phyloP scores from a whole-genome alignment of 2,329 filamentous ascomycete species.

The Botrytis galanthina region DNA sequence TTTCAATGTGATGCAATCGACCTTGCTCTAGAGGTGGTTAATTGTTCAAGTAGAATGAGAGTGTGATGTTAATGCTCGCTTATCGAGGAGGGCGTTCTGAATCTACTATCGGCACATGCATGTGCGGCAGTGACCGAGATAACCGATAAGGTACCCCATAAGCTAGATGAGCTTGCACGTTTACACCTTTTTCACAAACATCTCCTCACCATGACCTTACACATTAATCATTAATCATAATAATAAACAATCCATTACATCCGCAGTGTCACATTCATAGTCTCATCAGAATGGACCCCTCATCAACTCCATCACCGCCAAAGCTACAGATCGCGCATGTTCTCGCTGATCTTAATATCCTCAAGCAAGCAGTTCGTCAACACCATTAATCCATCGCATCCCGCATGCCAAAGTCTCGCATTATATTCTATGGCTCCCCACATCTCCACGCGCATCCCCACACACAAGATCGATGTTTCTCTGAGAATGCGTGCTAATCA shows the following conservation, averaged over 20 bases:
- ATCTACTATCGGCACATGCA: neutral
- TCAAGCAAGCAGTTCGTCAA: slow-evolving; percentile 19
- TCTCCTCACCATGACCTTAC: neutral
- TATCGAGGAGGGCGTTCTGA: neutral
- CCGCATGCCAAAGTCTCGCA: neutral
- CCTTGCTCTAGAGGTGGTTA: neutral
- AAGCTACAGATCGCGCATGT: slow-evolving; percentile 17
- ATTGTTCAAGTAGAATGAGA: neutral
- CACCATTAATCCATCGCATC: neutral
- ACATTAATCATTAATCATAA: neutral
- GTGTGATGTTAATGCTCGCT: neutral
- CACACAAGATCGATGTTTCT: neutral
- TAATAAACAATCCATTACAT: neutral
- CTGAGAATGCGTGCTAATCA: neutral
- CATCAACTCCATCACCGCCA: neutral
- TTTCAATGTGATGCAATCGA: neutral
- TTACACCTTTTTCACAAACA: neutral
- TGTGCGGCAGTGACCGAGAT: neutral
- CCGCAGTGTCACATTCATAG: neutral
- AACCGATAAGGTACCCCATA: slow-evolving; percentile 2
- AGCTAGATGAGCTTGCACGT: neutral
- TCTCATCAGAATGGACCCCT: neutral
- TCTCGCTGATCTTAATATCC: slow-evolving; percentile 20
- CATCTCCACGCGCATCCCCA: neutral
- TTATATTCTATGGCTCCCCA: neutral